phyloP scores from a whole-genome alignment of 306 rosid genomes.

The Geum urbanum region DNA sequence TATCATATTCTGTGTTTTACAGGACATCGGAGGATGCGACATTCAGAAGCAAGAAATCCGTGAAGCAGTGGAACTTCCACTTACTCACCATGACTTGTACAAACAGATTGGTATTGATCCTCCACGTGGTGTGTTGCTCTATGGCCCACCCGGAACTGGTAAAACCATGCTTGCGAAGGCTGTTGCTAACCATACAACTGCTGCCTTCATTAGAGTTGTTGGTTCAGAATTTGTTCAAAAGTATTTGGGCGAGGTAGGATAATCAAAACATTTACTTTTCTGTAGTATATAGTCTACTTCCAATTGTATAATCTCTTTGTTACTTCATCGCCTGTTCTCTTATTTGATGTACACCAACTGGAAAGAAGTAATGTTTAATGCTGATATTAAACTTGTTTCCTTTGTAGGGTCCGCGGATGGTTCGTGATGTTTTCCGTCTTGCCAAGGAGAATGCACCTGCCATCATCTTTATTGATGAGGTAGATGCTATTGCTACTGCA shows the following conservation, averaged over 20 bases:
- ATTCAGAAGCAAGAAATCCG: constrained; percentile 99
- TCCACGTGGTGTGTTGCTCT: constrained; percentile 98
- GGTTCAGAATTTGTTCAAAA: constrained; percentile 99
- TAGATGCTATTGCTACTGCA: constrained; percentile 98
- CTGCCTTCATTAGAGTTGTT: constrained; percentile 98
- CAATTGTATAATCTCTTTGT: neutral
- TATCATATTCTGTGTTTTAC: neutral
- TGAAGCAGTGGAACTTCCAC: constrained; percentile 97
- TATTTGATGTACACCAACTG: neutral
- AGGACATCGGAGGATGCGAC: constrained; percentile 99
- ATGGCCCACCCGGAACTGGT: constrained; percentile 98
- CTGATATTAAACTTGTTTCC: neutral
- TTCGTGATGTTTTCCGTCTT: constrained; percentile 98
- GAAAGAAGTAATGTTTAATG: neutral
- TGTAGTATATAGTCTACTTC: neutral
- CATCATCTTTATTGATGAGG: constrained; percentile 96
- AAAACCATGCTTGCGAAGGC: constrained; percentile 99
- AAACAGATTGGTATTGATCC: constrained; percentile 99
- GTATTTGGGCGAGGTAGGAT: constrained; percentile 95
- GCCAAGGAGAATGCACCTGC: constrained; percentile 99
- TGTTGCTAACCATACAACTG: constrained; percentile 98
- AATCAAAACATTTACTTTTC: neutral
- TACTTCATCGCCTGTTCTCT: neutral
- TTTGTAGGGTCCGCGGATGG: constrained; percentile 89
- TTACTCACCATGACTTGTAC: constrained; percentile 93